These are phyloP conservation scores for Alternaria gaisen DNA, from an alignment of 2,329 filamentous ascomycete genomes.

Conservation along the genomic window DNA sequence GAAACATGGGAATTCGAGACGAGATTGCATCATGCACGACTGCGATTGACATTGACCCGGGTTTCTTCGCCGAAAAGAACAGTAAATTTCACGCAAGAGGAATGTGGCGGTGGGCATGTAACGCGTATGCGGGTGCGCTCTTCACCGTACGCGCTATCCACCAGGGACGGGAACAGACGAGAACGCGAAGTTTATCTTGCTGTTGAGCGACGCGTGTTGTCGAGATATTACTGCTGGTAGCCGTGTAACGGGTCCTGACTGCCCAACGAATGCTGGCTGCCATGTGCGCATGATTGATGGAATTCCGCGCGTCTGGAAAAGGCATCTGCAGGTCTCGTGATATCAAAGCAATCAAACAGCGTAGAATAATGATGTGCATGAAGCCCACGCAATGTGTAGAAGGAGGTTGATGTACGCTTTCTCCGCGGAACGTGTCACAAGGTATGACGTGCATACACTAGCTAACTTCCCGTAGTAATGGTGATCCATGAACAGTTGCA, in stretches of 20 bases:
- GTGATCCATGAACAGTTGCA: not conserved
- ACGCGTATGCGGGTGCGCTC: not conserved
- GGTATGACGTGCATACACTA: slow-evolving; percentile 12
- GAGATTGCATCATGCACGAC: slow-evolving; percentile 1
- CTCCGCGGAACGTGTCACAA: not conserved
- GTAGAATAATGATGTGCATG: not conserved
- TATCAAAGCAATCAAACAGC: not conserved
- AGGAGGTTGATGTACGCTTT: not conserved
- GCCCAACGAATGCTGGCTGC: slow-evolving; percentile 17
- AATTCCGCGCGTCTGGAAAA: slow-evolving; percentile 5
- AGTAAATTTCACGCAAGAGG: not conserved
- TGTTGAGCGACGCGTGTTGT: slow-evolving; percentile 3
- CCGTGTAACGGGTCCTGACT: slow-evolving; percentile 4
- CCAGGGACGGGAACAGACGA: slow-evolving; percentile 1
- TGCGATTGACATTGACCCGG: not conserved
- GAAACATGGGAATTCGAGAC: not conserved
- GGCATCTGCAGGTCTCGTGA: not conserved
- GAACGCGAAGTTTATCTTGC: not conserved
- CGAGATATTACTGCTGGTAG: slow-evolving; percentile 2
- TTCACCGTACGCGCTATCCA: not conserved
- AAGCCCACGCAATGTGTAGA: not conserved
- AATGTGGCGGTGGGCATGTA: not conserved
- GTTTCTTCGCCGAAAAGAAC: not conserved
- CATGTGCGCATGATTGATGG: slow-evolving; percentile 5
- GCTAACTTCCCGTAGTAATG: not conserved